Evolutionary conservation across 1,284 basidiomycete species (phyloP).

Genomic region (Leccinum glutinopallens): DNA sequence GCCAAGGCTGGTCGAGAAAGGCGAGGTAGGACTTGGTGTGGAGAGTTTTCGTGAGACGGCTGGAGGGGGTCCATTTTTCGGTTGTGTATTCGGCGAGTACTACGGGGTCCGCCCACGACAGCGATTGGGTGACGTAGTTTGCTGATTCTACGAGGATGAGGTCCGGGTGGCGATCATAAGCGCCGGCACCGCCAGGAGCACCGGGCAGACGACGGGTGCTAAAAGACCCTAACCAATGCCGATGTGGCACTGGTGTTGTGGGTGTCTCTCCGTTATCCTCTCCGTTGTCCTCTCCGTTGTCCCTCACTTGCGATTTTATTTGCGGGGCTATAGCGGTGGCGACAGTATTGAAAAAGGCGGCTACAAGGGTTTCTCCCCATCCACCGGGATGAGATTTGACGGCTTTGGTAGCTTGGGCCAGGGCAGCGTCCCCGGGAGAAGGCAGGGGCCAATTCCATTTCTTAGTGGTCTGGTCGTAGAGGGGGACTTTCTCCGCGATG

Average conservation of each 20-base stretch:
- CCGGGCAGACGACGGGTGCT: neutral
- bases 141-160: neutral
- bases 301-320: neutral
- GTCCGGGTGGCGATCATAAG: neutral
- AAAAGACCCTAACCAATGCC: neutral
- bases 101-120: neutral
- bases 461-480: neutral
- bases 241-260: neutral
- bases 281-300: neutral
- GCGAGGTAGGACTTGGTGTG: neutral
- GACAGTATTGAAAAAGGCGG: slow-evolving; percentile 1
- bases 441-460: neutral
- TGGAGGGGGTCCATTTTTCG: neutral
- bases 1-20: neutral
- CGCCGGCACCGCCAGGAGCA: neutral
- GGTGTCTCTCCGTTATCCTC: neutral
- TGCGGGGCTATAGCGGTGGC: neutral
- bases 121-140: neutral
- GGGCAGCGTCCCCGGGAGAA: neutral
- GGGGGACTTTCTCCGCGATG: neutral
- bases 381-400: neutral
- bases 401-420: neutral
- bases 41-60: neutral
- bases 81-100: slow-evolving; percentile 1
- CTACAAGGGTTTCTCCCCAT: neutral